Base-by-base conservation (phyloP, 345 rosid genomes). In the Alliaria petiolata region DNA sequence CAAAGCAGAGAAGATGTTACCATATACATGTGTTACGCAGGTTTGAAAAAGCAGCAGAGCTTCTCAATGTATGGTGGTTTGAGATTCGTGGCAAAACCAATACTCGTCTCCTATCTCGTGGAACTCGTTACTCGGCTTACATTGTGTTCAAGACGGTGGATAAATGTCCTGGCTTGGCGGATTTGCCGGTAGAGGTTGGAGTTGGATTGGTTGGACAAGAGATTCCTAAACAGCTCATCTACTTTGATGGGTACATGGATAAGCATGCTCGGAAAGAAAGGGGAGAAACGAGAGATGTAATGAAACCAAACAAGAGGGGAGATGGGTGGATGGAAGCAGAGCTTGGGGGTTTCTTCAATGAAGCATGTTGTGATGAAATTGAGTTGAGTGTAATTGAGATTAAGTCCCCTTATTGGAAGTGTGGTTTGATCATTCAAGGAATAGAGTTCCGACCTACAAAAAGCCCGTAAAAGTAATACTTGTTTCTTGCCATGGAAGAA, bases 381-480 rank as follows among this genome's bases (percentile, higher is more conserved):
- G 25, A 16, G 47, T 4, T 22, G 3, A 39, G 49, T 0, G 6
- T 26, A n/a, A 6, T n/a, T 8, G 38, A 61, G 19, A 42, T 26
- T 28, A 42, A 11, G 35, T 56, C 62, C 1, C 17, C 17, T 38
- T 2, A 59, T 59, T 59, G 34, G 64, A 59, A 39, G 4, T 1
- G 34, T 26, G 74, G 74, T 35, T 35, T 69, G 57, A 64, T 64
- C 65, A 55, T 72, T 45, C 51, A 64, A 38, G 77, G 71, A 20
- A 25, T 72, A 5, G 51, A 72, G 30, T 64, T 72, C 16, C 58
- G 77, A 0, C 77, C 77, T 8, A 8, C 25, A 3, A 65, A 36
- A 28, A 45, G 8, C 26, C 15, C 0, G 4, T 52, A 52, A 47
- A 46, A 15, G 3, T 35, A 22, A 22, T n/a, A n/a, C 31, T 30